A percentile compares a stretch with the other conserved stretches of the same genome.
phyloP scores from a whole-genome alignment of 2,329 filamentous ascomycete species.

The Sclerotinia nivalis region DNA sequence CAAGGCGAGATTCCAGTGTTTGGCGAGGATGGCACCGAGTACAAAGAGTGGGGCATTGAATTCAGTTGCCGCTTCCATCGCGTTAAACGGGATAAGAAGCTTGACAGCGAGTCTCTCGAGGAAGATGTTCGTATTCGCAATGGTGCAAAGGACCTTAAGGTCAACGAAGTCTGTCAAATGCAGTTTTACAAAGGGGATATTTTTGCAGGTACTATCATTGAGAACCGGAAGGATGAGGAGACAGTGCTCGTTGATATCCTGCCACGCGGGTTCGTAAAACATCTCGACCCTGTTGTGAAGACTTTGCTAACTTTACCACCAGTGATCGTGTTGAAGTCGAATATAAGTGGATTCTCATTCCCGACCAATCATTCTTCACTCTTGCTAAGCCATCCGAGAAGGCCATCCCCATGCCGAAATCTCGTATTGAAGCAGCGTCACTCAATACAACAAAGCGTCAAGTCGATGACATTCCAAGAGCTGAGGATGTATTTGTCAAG shows the following conservation, averaged over 20 bases:
- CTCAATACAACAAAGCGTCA: slow-evolving; percentile 65
- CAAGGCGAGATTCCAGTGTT: slow-evolving; percentile 82
- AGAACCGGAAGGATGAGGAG: slow-evolving; percentile 76
- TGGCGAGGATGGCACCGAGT: slow-evolving; percentile 87
- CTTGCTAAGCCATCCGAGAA: slow-evolving; percentile 73
- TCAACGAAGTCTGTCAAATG: slow-evolving; percentile 80
- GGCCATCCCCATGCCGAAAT: slow-evolving; percentile 69
- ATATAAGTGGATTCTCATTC: slow-evolving; percentile 79
- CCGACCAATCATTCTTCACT: slow-evolving; percentile 68
- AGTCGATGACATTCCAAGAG: slow-evolving; percentile 61
- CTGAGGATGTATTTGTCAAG: slow-evolving; percentile 67
- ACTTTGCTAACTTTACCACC: slow-evolving; percentile 46
- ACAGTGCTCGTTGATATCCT: slow-evolving; percentile 78
- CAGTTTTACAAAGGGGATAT: slow-evolving; percentile 84
- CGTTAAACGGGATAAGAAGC: slow-evolving; percentile 77
- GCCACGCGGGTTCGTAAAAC: slow-evolving; percentile 71
- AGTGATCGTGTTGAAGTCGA: slow-evolving; percentile 77
- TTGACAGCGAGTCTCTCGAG: slow-evolving; percentile 69
- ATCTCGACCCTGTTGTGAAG: slow-evolving; percentile 22
- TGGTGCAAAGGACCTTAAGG: slow-evolving; percentile 66
- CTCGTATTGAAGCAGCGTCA: slow-evolving; percentile 62
- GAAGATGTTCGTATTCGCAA: slow-evolving; percentile 66
- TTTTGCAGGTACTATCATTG: slow-evolving; percentile 83
- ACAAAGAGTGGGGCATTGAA: slow-evolving; percentile 87
- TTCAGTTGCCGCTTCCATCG: slow-evolving; percentile 95